A percentile compares a stretch with the other conserved stretches of the same genome.
phyloP scores from a whole-genome alignment of 179 eudicot genomes.

The Drosera spatulata region DNA sequence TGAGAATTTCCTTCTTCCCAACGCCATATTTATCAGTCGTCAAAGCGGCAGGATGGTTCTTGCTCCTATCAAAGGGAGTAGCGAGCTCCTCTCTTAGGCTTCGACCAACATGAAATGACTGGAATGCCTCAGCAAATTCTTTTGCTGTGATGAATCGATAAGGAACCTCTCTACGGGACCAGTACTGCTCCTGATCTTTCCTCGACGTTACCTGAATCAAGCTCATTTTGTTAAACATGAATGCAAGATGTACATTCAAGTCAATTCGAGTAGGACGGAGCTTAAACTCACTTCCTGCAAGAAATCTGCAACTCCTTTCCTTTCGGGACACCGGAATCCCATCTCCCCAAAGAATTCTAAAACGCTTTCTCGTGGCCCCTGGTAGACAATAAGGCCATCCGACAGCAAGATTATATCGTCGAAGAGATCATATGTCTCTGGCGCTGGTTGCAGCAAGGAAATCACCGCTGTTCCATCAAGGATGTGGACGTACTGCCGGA shows the following conservation, averaged over 20 bases:
- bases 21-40: conserved; percentile 22
- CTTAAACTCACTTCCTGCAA: conserved; percentile 30
- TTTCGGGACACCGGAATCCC: conserved; percentile 35
- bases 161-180: conserved; percentile 18
- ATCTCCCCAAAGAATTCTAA: conserved; percentile 29
- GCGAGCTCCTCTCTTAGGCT: conserved; percentile 13
- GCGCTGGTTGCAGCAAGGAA: conserved; percentile 40
- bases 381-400: conserved; percentile 25
- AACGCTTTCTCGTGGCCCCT: conserved; percentile 33
- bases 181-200: conserved; percentile 39
- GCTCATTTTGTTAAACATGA: neutral
- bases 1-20: conserved; percentile 25
- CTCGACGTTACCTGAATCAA: too few species aligned
- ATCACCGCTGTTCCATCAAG: conserved; percentile 34
- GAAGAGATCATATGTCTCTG: conserved; percentile 23
- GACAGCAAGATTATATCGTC: conserved; percentile 33
- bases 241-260: neutral
- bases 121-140: conserved; percentile 25
- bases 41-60: conserved; percentile 40
- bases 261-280: neutral
- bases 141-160: conserved; percentile 21
- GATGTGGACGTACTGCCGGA: conserved; percentile 23
- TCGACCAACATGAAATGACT: conserved; percentile 17
- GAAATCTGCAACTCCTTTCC: conserved; percentile 45
- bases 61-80: conserved; percentile 20